A percentile compares a stretch with the other conserved stretches of the same genome.
These are phyloP conservation scores for Kluyveromyces aestuarii DNA, from an alignment of 805 yeast species.

Conservation along the genomic window DNA sequence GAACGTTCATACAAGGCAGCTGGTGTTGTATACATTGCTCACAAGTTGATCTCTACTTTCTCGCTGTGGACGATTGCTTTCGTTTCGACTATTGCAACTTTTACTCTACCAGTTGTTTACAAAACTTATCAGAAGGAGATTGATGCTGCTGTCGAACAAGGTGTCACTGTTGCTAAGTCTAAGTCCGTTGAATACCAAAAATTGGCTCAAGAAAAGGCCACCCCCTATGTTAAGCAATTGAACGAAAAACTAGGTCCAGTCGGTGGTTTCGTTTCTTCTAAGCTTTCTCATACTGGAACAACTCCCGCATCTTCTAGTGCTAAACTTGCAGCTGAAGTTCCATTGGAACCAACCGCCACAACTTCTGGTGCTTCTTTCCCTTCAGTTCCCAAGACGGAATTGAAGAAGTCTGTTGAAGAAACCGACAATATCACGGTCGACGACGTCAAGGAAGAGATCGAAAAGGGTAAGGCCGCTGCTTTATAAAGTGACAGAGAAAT, in stretches of 20 bases:
- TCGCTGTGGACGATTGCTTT: slow-evolving; percentile 61
- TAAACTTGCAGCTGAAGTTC: slow-evolving; percentile 20
- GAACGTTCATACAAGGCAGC: slow-evolving; percentile 69
- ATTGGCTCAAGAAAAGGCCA: slow-evolving; percentile 44
- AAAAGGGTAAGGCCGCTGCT: slow-evolving; percentile 18
- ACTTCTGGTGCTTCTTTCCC: slow-evolving; percentile 31
- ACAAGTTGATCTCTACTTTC: slow-evolving; percentile 66
- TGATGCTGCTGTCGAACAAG: slow-evolving; percentile 48
- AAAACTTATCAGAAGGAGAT: slow-evolving; percentile 67
- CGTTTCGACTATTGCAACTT: slow-evolving; percentile 48
- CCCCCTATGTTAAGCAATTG: slow-evolving; percentile 51
- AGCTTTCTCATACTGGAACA: slow-evolving; percentile 41
- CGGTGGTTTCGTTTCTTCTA: slow-evolving; percentile 45
- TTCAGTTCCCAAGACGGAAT: slow-evolving; percentile 26
- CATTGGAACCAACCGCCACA: slow-evolving; percentile 12
- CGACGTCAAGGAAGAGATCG: slow-evolving; percentile 27
- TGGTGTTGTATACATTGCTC: slow-evolving; percentile 51
- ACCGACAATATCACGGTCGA: slow-evolving; percentile 15
- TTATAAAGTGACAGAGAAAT: background rate
- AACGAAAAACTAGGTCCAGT: slow-evolving; percentile 60
- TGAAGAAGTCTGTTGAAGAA: slow-evolving; percentile 4
- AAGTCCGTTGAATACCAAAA: slow-evolving; percentile 39
- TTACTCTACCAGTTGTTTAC: slow-evolving; percentile 72
- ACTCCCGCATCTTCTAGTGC: slow-evolving; percentile 25
- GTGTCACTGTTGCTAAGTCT: slow-evolving; percentile 38